These are phyloP conservation scores for Physaria fendleri DNA, from an alignment of 345 rosid species.

Conservation along the genomic window DNA sequence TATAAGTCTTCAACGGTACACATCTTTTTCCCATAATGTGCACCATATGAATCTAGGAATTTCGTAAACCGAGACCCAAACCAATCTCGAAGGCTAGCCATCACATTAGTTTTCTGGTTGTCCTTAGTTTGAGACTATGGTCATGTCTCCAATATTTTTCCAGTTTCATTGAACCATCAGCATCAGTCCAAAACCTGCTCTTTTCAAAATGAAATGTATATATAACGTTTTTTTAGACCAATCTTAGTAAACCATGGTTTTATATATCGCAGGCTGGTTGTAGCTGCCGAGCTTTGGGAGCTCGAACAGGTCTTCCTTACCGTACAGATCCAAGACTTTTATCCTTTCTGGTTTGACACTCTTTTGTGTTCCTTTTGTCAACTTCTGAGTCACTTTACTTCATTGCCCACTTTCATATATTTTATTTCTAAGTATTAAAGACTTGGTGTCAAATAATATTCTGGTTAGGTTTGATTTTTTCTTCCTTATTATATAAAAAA, in stretches of 20 bases:
- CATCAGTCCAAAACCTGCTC: neutral
- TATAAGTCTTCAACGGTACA: neutral
- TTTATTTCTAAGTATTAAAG: neutral
- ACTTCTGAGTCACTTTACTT: neutral
- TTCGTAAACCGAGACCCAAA: neutral
- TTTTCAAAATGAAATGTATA: neutral
- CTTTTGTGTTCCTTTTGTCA: slow-evolving; percentile 12
- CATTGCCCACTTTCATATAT: slow-evolving; percentile 15
- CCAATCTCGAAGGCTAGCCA: neutral
- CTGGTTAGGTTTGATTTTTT: slow-evolving; percentile 11
- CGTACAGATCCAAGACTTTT: slow-evolving; percentile 47
- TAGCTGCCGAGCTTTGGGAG: slow-evolving; percentile 74
- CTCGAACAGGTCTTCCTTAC: slow-evolving; percentile 67
- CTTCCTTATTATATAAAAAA: neutral
- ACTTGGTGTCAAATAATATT: slow-evolving; percentile 5
- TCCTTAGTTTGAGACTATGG: neutral
- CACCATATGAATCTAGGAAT: neutral
- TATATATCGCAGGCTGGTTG: slow-evolving; percentile 60
- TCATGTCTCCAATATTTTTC: neutral
- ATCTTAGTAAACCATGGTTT: neutral
- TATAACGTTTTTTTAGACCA: neutral
- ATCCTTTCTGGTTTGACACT: slow-evolving; percentile 35
- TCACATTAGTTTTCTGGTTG: neutral
- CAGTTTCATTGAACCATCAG: neutral
- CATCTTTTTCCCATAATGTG: too few relatives aligned